Conservation (phyloP, 2,329 filamentous ascomycete species). For the Nectriaceae sp. region DNA sequence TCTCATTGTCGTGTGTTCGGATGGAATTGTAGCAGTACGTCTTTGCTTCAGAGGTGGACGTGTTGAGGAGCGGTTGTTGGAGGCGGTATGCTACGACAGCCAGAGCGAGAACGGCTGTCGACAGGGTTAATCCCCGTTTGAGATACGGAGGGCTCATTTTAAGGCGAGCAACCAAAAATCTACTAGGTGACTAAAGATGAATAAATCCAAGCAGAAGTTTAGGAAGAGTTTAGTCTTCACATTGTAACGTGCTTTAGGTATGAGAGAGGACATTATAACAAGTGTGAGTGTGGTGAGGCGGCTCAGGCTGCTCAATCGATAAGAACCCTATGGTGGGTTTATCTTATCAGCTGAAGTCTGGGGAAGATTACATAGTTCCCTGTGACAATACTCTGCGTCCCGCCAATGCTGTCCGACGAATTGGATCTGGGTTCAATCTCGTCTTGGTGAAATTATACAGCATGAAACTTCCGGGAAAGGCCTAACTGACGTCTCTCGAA, state of each 20-base stretch:
- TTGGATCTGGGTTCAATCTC: too few species aligned
- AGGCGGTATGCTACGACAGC: constrained; percentile 34
- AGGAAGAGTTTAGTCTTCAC: background rate
- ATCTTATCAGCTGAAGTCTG: background rate
- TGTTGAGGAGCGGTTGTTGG: constrained; percentile 23
- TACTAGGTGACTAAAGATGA: background rate
- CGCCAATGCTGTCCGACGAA: too few species aligned
- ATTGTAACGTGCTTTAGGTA: background rate
- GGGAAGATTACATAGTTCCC: too few species aligned
- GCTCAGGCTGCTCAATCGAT: background rate
- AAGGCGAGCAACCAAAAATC: too few species aligned
- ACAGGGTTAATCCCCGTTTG: constrained; percentile 34
- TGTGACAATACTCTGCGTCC: too few species aligned
- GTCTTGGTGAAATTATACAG: too few species aligned
- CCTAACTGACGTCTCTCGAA: too few species aligned
- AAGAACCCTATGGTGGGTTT: background rate
- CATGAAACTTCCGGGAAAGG: too few species aligned
- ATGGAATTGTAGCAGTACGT: constrained; percentile 44
- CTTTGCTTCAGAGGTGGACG: constrained; percentile 2
- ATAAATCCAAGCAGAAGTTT: background rate
- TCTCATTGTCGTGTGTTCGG: constrained; percentile 36
- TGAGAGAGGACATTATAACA: background rate
- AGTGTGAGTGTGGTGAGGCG: background rate
- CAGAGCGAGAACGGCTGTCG: constrained; percentile 32
- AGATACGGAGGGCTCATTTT: constrained; percentile 7